Evolutionary conservation across 2,329 filamentous ascomycete genomes (phyloP).

Genomic region (Diplodia mutila): DNA sequence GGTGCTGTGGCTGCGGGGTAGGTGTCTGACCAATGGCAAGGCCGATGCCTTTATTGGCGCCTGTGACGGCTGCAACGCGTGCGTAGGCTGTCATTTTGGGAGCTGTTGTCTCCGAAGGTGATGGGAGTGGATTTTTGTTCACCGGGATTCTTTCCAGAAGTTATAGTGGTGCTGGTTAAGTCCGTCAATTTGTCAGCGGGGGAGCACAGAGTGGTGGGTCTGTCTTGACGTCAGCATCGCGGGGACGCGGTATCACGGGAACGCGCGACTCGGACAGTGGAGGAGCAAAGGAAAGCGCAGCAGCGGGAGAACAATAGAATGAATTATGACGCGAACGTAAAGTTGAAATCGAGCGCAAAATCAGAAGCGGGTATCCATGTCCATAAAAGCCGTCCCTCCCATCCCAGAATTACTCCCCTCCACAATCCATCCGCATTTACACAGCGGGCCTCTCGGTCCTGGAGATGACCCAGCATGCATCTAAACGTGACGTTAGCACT

Average conservation of each 20-base stretch:
- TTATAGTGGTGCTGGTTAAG: neutral
- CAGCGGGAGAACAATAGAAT: neutral
- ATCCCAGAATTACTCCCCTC: neutral
- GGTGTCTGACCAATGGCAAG: slow-evolving; percentile 50
- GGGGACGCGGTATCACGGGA: neutral
- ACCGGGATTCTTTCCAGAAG: neutral
- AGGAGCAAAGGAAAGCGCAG: neutral
- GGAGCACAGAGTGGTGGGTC: neutral
- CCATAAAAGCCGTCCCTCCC: neutral
- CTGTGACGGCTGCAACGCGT: slow-evolving; percentile 57
- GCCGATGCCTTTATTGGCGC: slow-evolving; percentile 59
- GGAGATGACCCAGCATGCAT: slow-evolving; percentile 36
- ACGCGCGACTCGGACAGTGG: neutral
- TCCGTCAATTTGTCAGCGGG: neutral
- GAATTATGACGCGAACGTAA: neutral
- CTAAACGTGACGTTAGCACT: neutral
- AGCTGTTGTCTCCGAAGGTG: neutral
- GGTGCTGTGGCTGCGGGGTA: slow-evolving; percentile 1
- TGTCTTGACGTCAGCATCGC: neutral
- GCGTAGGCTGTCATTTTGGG: slow-evolving; percentile 35
- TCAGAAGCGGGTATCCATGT: slow-evolving; percentile 6
- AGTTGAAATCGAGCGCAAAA: neutral
- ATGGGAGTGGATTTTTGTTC: neutral
- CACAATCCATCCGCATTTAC: neutral
- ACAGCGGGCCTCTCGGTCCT: slow-evolving; percentile 19